Evolutionary conservation across 176 grass and related monocot species (phyloP).

Genomic region (Aegilops bicornis): DNA sequence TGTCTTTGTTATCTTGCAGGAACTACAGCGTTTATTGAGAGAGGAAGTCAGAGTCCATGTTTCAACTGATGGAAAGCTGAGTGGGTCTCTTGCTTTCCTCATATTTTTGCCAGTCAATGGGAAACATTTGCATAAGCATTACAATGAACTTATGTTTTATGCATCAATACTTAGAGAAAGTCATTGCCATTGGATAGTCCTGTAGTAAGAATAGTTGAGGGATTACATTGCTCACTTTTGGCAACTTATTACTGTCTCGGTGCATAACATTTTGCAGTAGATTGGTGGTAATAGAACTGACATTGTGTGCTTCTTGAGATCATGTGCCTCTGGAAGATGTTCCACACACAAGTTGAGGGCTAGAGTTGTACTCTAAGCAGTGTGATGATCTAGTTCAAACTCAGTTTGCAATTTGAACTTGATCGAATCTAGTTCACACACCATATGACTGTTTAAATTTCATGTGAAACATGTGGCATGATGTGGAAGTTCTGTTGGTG

Average conservation of each 20-base stretch:
- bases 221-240: not conserved
- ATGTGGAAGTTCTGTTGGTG: not conserved
- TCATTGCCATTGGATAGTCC: not conserved
- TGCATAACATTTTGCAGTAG: not conserved
- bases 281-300: not conserved
- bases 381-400: not conserved
- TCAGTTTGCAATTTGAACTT: not conserved
- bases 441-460: not conserved
- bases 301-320: not conserved
- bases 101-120: not conserved
- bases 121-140: not conserved
- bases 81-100: constrained; percentile 25
- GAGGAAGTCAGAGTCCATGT: constrained; percentile 86
- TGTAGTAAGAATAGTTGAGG: not conserved
- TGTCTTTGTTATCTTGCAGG: constrained; percentile 45
- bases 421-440: not conserved
- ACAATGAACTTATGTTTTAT: not conserved
- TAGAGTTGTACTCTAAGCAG: not conserved
- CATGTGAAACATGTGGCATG: not conserved
- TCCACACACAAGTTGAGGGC: not conserved
- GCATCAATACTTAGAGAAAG: not conserved
- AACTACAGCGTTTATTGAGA: constrained; percentile 82
- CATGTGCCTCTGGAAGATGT: constrained; percentile 1
- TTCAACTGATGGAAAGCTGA: constrained; percentile 86
- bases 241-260: not conserved